Percentiles rank a stretch among this genome's conserved stretches.
Evolutionary conservation across 495 filamentous ascomycete species (phyloP).

Genomic region (Trypethelium eluteriae): DNA sequence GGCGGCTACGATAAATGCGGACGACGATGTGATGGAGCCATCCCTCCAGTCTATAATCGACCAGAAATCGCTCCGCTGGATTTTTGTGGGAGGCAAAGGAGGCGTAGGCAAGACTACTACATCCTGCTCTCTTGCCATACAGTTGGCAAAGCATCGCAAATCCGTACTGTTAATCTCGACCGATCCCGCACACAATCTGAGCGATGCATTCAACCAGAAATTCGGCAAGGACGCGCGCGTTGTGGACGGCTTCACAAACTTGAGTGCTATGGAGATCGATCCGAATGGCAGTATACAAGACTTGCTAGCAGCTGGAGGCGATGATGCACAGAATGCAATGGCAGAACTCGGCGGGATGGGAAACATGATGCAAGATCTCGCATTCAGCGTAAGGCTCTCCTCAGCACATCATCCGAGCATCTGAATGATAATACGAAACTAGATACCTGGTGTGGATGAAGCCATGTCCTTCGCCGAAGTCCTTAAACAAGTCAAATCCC

Average conservation of each 20-base stretch:
- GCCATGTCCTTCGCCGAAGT: conserved; percentile 99
- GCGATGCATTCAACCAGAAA: conserved; percentile 96
- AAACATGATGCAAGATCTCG: conserved; percentile 67
- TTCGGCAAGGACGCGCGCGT: conserved; percentile 97
- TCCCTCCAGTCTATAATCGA: conserved; percentile 89
- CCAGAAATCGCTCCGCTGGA: conserved; percentile 93
- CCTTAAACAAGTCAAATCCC: conserved; percentile 97
- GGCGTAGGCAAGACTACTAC: conserved; percentile 99
- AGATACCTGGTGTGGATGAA: conserved; percentile 98
- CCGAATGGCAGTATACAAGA: conserved; percentile 98
- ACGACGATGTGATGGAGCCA: conserved; percentile 75
- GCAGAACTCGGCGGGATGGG: conserved; percentile 56
- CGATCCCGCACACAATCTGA: conserved; percentile 96
- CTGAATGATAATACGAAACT: neutral
- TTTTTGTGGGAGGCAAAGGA: conserved; percentile 98
- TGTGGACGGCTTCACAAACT: conserved; percentile 82
- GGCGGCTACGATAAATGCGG: conserved; percentile 31
- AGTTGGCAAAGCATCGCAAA: conserved; percentile 91
- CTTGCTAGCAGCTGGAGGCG: conserved; percentile 72
- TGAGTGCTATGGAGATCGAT: conserved; percentile 99
- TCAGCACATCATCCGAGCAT: neutral
- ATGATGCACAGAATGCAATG: conserved; percentile 61
- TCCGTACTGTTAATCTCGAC: conserved; percentile 96
- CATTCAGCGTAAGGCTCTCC: conserved; percentile 51
- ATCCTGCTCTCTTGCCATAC: conserved; percentile 93